Base-by-base conservation (phyloP, 2,329 filamentous ascomycete species). In the Sordariomycetes sp. region DNA sequence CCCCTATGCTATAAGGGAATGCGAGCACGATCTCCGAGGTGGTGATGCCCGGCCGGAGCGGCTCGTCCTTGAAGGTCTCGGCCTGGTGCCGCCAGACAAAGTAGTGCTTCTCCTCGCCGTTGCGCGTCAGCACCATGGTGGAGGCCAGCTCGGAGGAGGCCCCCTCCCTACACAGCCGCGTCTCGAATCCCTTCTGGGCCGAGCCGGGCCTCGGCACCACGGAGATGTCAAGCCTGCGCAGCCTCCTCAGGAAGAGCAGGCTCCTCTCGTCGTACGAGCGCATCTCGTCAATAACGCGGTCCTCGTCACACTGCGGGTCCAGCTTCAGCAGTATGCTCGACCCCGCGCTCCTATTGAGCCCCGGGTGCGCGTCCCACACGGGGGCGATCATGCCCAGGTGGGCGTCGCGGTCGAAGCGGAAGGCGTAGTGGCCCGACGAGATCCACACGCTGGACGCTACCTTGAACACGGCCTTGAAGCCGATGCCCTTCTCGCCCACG, bases 401-500 rank as follows among this genome's bases (percentile, higher is more conserved):
- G 10, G 59, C 58, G 18, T 61, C 59, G 14, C 64, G 64, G 51
- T 72, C 68, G 56, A 72, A 69, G 24, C 64, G 64, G 65, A 72
- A 73, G 3, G 60, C 55, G 59, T 65, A 70, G 34, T 65, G 46
- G 8, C 66, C 64, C 20, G 66, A 70, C 5, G 59, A 59, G 25
- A 72, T 67, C 56, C 61, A 68, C 18, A 72, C 69, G 1, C 57
- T 55, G 20, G 63, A 57, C 1, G 69, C 65, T 0, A 68, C 67
- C 24, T 64, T 68, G 61, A 71, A 71, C 4, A 70, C 67, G 0
- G 68, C 63, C 59, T 71, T 71, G 67, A 71, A 71, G 11, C 69
- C 69, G 37, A 71, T 70, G 32, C 69, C 69, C 57, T 71, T 71
- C 51, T 70, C 68, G 8, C 69, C 69, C 28, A 70, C 66, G 48